These are phyloP conservation scores for Rasamsonia emersonii DNA, from an alignment of 2,329 filamentous ascomycete species.

Conservation along the genomic window DNA sequence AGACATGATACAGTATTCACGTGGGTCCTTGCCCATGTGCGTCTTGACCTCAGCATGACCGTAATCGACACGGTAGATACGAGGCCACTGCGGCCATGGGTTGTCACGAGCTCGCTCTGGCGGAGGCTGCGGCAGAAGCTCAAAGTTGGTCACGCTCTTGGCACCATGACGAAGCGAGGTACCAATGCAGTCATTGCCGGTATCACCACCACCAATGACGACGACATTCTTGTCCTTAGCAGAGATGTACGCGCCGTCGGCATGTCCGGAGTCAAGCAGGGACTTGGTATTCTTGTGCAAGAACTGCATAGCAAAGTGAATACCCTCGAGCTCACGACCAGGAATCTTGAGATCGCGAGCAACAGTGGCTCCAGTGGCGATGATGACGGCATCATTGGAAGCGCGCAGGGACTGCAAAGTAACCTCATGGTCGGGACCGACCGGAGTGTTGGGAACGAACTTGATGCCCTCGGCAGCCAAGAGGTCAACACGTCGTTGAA, in stretches of 20 bases:
- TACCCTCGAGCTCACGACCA: slow-evolving; percentile 76
- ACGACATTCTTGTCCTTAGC: slow-evolving; percentile 94
- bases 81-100: slow-evolving; percentile 97
- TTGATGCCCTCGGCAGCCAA: slow-evolving; percentile 82
- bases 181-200: slow-evolving; percentile 95
- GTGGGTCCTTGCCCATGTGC: slow-evolving; percentile 90
- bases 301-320: slow-evolving; percentile 97
- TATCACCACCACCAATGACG: slow-evolving; percentile 95
- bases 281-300: slow-evolving; percentile 97
- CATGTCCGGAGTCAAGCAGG: slow-evolving; percentile 80
- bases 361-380: slow-evolving; percentile 88
- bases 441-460: slow-evolving; percentile 67
- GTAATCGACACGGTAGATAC: slow-evolving; percentile 97
- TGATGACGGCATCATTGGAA: slow-evolving; percentile 73
- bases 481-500: slow-evolving; percentile 90
- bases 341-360: slow-evolving; percentile 88
- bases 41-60: slow-evolving; percentile 93
- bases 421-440: slow-evolving; percentile 65
- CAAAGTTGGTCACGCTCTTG: slow-evolving; percentile 94
- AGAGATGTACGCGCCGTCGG: slow-evolving; percentile 78
- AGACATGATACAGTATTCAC: slow-evolving; percentile 97
- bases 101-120: slow-evolving; percentile 86
- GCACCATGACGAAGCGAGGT: slow-evolving; percentile 92
- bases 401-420: slow-evolving; percentile 64
- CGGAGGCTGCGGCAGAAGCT: slow-evolving; percentile 86